Conservation (phyloP, 2,329 filamentous ascomycete species). For the Curvularia sp. region DNA sequence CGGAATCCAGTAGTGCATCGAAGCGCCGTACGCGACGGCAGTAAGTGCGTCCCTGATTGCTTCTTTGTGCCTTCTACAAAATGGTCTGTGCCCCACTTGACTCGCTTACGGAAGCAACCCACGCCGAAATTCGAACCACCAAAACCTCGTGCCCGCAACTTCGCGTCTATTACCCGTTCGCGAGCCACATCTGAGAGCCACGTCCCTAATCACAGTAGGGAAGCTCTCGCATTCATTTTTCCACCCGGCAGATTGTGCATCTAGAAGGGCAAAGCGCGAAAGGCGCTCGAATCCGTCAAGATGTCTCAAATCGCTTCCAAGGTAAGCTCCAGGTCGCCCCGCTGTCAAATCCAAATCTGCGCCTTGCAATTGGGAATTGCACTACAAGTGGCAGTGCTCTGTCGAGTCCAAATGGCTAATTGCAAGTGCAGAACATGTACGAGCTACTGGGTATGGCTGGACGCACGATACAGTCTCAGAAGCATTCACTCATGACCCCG, state of each 20-base stretch:
- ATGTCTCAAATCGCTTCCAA: conserved; percentile 55
- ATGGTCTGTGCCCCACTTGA: conserved; percentile 21
- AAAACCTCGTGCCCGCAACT: conserved; percentile 35
- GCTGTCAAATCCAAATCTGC: conserved; percentile 14
- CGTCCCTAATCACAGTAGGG: conserved; percentile 49
- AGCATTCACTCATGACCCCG: conserved; percentile 35
- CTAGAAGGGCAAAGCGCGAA: conserved; percentile 55
- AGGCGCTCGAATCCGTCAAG: conserved; percentile 54
- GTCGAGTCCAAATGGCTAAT: conserved; percentile 46
- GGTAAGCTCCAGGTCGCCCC: conserved; percentile 43
- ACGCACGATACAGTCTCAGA: conserved; percentile 16
- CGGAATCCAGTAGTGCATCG: conserved; percentile 9
- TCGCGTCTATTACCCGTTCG: conserved; percentile 42
- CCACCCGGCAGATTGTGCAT: conserved; percentile 51
- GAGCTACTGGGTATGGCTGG: conserved; percentile 87
- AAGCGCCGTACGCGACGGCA: conserved; percentile 14
- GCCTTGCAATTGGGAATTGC: conserved; percentile 21
- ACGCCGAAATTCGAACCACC: conserved; percentile 24
- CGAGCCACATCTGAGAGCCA: conserved; percentile 48
- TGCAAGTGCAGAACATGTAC: conserved; percentile 80
- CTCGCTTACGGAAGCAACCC: conserved; percentile 26
- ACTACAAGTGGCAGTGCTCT: not conserved
- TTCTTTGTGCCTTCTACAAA: conserved; percentile 19
- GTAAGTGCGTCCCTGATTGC: conserved; percentile 22
- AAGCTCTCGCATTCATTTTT: conserved; percentile 47